These are phyloP conservation scores for Botryotinia globosa DNA, from an alignment of 2,329 filamentous ascomycete genomes.

Conservation along the genomic window DNA sequence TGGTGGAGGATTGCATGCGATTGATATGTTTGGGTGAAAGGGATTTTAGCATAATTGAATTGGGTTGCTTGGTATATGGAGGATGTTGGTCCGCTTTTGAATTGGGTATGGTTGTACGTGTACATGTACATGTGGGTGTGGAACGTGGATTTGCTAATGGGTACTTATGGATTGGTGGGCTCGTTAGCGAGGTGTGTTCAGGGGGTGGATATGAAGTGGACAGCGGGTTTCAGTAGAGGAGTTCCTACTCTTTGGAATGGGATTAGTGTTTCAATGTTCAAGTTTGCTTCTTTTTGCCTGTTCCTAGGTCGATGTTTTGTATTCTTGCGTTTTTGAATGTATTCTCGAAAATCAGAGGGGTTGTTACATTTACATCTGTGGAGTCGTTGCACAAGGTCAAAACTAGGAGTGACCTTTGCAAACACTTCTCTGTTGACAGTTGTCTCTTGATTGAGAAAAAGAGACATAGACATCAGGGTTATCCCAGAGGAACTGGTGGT, in stretches of 20 bases:
- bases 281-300: not conserved
- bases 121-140: not conserved
- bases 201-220: not conserved
- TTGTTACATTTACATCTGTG: not conserved
- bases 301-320: not conserved
- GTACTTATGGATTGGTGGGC: not conserved
- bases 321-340: not conserved
- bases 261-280: not conserved
- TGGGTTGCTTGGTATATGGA: not conserved
- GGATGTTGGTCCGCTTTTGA: not conserved
- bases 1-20: not conserved
- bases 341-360: not conserved
- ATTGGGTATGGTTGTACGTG: not conserved
- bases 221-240: too few species aligned
- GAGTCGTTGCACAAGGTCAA: not conserved
- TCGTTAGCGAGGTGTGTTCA: not conserved
- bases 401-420: too few species aligned
- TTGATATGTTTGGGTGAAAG: not conserved
- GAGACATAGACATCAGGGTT: fast-evolving
- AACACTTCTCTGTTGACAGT: not conserved
- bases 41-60: not conserved
- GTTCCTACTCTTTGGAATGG: too few species aligned
- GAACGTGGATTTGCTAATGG: not conserved
- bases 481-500: not conserved
- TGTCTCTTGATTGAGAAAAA: not conserved